These are phyloP conservation scores for Solanum pennellii DNA, from an alignment of 257 asterid genomes.

Conservation along the genomic window DNA sequence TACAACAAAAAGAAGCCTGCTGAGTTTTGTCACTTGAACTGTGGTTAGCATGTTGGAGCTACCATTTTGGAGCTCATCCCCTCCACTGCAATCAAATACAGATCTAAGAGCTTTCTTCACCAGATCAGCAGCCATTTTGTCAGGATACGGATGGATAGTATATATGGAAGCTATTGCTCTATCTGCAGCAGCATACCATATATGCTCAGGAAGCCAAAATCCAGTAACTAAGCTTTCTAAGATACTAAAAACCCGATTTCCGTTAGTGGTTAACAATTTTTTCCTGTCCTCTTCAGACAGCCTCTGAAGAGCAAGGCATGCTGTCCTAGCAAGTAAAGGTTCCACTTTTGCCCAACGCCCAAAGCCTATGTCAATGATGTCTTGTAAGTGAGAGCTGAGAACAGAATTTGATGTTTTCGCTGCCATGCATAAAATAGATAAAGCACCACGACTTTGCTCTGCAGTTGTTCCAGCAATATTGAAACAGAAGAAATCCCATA, in stretches of 20 bases:
- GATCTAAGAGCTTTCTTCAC: constrained; percentile 69
- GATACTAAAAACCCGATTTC: constrained; percentile 61
- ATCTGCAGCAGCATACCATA: constrained; percentile 92
- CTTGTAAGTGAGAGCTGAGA: constrained; percentile 85
- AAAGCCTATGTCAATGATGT: constrained; percentile 90
- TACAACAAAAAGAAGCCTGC: constrained; percentile 60
- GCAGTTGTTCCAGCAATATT: constrained; percentile 86
- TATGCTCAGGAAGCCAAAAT: constrained; percentile 57
- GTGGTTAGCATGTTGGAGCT: constrained; percentile 26
- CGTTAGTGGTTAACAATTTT: constrained; percentile 52
- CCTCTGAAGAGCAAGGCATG: constrained; percentile 80
- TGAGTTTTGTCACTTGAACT: constrained; percentile 59
- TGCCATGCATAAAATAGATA: constrained; percentile 88
- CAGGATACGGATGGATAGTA: constrained; percentile 84
- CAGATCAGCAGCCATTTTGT: constrained; percentile 52
- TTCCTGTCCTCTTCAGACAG: constrained; percentile 82
- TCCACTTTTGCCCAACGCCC: constrained; percentile 98
- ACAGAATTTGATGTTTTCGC: constrained; percentile 64
- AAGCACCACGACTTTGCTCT: constrained; percentile 92
- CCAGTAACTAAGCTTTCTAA: constrained; percentile 64
- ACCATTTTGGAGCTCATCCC: constrained; percentile 32
- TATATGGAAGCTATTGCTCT: constrained; percentile 74
- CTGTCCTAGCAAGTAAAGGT: constrained; percentile 89
- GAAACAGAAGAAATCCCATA: constrained; percentile 97
- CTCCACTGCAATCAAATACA: constrained; percentile 37